Evolutionary conservation across 1,284 basidiomycete genomes (phyloP).

Genomic region (Pseudozyma pruni): DNA sequence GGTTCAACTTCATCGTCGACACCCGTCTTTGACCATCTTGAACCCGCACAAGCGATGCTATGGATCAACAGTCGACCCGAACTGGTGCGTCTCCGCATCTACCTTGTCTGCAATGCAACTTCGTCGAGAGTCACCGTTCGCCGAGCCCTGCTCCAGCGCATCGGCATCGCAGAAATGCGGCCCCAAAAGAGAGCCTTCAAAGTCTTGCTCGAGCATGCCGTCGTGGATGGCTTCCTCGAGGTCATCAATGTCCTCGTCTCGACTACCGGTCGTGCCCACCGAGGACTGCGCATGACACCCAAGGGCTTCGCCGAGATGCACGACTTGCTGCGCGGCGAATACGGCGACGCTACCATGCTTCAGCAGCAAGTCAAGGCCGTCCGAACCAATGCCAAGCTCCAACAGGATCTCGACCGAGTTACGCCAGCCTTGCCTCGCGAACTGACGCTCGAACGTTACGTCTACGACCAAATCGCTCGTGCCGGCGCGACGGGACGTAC

Average conservation of each 20-base stretch:
- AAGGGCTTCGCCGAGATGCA: slow-evolving; percentile 37
- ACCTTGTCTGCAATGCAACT: slow-evolving; percentile 28
- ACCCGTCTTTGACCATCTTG: slow-evolving; percentile 38
- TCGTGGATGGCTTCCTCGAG: slow-evolving; percentile 41
- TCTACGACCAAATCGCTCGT: slow-evolving; percentile 32
- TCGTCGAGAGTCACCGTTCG: slow-evolving; percentile 33
- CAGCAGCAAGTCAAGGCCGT: slow-evolving; percentile 23
- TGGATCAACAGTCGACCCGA: slow-evolving; percentile 57
- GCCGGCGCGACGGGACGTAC: slow-evolving; percentile 35
- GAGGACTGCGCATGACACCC: slow-evolving; percentile 40
- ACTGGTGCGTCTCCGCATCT: slow-evolving; percentile 45
- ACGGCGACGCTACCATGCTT: slow-evolving; percentile 14
- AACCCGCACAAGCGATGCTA: slow-evolving; percentile 27
- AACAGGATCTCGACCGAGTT: slow-evolving; percentile 26
- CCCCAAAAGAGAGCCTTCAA: slow-evolving; percentile 12
- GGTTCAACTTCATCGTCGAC: background rate
- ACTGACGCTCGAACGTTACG: slow-evolving; percentile 35
- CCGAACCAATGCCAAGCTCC: slow-evolving; percentile 13
- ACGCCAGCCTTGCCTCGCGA: slow-evolving; percentile 31
- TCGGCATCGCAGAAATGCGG: slow-evolving; percentile 12
- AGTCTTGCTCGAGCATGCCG: slow-evolving; percentile 30
- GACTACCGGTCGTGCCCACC: slow-evolving; percentile 9
- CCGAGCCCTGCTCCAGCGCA: slow-evolving; percentile 14
- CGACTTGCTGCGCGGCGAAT: slow-evolving; percentile 21
- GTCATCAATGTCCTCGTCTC: slow-evolving; percentile 28